Conservation (phyloP, 306 rosid genomes). For the Luffa aegyptiaca region DNA sequence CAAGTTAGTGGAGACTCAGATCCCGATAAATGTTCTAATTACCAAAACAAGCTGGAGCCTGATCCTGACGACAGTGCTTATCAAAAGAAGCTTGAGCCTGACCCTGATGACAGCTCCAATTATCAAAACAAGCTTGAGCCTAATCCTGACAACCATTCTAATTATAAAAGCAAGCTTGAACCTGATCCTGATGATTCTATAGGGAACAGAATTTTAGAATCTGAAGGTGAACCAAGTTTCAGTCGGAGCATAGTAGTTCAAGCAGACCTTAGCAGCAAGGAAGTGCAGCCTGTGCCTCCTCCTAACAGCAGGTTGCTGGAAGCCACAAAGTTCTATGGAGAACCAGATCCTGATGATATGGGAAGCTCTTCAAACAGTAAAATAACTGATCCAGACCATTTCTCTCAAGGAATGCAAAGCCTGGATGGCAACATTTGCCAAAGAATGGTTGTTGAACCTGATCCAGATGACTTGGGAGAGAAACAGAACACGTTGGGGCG, state of each 20-base stretch:
- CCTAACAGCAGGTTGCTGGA: constrained; percentile 13
- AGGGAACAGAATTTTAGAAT: constrained; percentile 16
- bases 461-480: constrained; percentile 27
- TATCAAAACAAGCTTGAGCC: constrained; percentile 36
- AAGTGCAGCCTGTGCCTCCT: constrained; percentile 13
- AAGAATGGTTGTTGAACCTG: constrained; percentile 27
- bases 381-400: constrained; percentile 16
- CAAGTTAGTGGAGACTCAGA: constrained; percentile 35
- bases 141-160: constrained; percentile 32
- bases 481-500: constrained; percentile 8
- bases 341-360: constrained; percentile 32
- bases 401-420: constrained; percentile 19
- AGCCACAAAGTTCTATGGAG: constrained; percentile 15
- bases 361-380: constrained; percentile 20
- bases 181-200: constrained; percentile 52
- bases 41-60: constrained; percentile 39
- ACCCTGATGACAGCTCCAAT: constrained; percentile 31
- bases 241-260: constrained; percentile 2
- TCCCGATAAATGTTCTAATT: constrained; percentile 24
- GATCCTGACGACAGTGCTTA: constrained; percentile 33
- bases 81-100: constrained; percentile 41
- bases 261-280: not conserved
- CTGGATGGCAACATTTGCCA: constrained; percentile 17
- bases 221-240: constrained; percentile 16
- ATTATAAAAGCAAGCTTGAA: constrained; percentile 29